Conservation (phyloP, 148 eudicot genomes). For the Vaccinium darrowii region DNA sequence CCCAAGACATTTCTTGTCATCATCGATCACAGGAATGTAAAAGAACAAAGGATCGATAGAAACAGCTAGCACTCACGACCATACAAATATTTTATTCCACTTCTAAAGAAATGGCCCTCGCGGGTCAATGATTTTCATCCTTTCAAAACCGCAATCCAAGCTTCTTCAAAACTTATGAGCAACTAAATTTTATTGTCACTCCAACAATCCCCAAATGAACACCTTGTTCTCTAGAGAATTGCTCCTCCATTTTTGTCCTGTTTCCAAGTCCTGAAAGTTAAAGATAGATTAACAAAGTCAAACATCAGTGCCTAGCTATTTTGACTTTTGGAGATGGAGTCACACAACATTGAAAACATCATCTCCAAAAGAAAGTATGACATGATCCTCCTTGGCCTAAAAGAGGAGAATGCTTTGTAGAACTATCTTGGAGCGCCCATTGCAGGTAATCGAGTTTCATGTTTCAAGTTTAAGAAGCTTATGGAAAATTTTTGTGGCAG, state of each 20-base stretch:
- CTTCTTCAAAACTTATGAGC: constrained; percentile 39
- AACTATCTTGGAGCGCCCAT: too few relatives aligned
- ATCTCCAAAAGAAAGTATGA: neutral
- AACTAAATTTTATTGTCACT: constrained; percentile 27
- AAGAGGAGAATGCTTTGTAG: too few relatives aligned
- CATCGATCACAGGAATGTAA: constrained; percentile 70
- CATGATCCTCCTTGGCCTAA: too few relatives aligned
- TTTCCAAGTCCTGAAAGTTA: constrained; percentile 56
- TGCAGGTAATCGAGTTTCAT: too few relatives aligned
- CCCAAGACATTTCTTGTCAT: constrained; percentile 52
- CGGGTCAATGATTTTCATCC: constrained; percentile 69
- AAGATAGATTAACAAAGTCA: neutral
- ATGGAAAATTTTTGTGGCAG: too few relatives aligned
- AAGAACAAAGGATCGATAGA: constrained; percentile 87
- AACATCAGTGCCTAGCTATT: neutral
- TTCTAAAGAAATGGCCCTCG: constrained; percentile 81
- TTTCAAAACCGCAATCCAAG: constrained; percentile 35
- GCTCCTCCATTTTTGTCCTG: constrained; percentile 34
- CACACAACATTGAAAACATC: neutral
- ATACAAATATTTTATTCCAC: constrained; percentile 89
- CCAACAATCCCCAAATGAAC: constrained; percentile 31
- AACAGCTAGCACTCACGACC: constrained; percentile 75
- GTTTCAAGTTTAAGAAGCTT: too few relatives aligned
- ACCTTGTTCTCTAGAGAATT: constrained; percentile 33
- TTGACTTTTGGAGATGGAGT: neutral